phyloP scores from a whole-genome alignment of 75 land plant species.

The Azolla pinnata region DNA sequence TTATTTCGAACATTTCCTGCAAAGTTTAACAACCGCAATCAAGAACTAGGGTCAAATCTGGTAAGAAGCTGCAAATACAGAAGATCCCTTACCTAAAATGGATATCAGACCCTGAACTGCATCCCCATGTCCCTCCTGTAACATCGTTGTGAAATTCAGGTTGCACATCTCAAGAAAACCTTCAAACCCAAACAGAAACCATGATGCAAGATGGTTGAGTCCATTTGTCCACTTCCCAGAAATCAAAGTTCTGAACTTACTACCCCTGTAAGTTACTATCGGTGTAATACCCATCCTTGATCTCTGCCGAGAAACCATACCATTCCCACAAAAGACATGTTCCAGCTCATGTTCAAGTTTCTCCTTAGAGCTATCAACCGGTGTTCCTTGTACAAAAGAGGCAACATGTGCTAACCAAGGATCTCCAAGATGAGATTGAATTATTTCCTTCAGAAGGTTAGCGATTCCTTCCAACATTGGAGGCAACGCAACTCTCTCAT shows the following conservation, averaged over 20 bases:
- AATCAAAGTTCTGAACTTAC: conserved; percentile 59
- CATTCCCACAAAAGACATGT: conserved; percentile 21
- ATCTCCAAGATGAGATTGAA: conserved; percentile 1
- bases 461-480: conserved; percentile 36
- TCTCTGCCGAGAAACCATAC: conserved; percentile 15
- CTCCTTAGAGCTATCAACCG: conserved; percentile 23
- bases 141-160: conserved; percentile 67
- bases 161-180: conserved; percentile 56
- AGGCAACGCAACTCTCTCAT: conserved; percentile 56
- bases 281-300: not conserved
- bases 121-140: conserved; percentile 84
- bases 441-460: conserved; percentile 4
- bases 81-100: conserved; percentile 67
- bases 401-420: not conserved
- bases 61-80: too few species aligned
- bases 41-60: too few species aligned
- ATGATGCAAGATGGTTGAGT: conserved; percentile 70
- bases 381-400: conserved; percentile 28
- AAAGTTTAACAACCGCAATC: too few species aligned
- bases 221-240: conserved; percentile 62
- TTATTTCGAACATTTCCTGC: conserved; percentile 47
- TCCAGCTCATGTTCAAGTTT: conserved; percentile 32
- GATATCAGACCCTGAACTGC: conserved; percentile 57
- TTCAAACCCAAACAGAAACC: conserved; percentile 60
- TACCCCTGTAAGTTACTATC: conserved; percentile 12